These are phyloP conservation scores for Agrocybe pediades DNA, from an alignment of 768 basidiomycete genomes.

Conservation along the genomic window DNA sequence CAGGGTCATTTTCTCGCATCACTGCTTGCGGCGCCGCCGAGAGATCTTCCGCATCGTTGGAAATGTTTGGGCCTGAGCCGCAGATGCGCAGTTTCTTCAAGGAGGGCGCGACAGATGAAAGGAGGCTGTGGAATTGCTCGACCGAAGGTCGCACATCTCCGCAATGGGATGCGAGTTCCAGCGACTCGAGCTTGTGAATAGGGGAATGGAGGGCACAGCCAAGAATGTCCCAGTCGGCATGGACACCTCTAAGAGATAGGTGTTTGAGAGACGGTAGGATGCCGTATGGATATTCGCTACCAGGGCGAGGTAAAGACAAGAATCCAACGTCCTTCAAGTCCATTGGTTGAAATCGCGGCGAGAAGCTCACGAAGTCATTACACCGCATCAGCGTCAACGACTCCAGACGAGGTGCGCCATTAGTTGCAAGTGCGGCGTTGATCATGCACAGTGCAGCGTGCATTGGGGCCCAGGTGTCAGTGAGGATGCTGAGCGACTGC, in stretches of 20 bases:
- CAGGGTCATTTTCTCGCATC: conserved; percentile 25
- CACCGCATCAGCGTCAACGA: conserved; percentile 59
- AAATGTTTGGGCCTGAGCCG: conserved; percentile 45
- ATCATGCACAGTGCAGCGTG: conserved; percentile 48
- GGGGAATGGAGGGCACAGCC: conserved; percentile 27
- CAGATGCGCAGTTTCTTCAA: conserved; percentile 46
- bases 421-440: conserved; percentile 33
- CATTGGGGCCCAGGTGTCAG: conserved; percentile 63
- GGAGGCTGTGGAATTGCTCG: conserved; percentile 42
- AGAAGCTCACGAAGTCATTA: conserved; percentile 55
- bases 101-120: conserved; percentile 35
- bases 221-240: conserved; percentile 53
- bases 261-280: conserved; percentile 47
- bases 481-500: conserved; percentile 53
- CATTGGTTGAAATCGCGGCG: conserved; percentile 42
- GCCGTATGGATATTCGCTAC: conserved; percentile 16
- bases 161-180: conserved; percentile 56
- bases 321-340: conserved; percentile 36
- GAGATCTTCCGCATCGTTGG: conserved; percentile 25
- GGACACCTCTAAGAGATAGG: conserved; percentile 57
- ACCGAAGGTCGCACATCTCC: conserved; percentile 54
- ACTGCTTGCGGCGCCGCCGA: conserved; percentile 3
- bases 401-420: conserved; percentile 46
- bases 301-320: conserved; percentile 24
- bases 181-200: conserved; percentile 21